phyloP scores from a whole-genome alignment of 2,329 filamentous ascomycete species.

The Calonectria honghensis region DNA sequence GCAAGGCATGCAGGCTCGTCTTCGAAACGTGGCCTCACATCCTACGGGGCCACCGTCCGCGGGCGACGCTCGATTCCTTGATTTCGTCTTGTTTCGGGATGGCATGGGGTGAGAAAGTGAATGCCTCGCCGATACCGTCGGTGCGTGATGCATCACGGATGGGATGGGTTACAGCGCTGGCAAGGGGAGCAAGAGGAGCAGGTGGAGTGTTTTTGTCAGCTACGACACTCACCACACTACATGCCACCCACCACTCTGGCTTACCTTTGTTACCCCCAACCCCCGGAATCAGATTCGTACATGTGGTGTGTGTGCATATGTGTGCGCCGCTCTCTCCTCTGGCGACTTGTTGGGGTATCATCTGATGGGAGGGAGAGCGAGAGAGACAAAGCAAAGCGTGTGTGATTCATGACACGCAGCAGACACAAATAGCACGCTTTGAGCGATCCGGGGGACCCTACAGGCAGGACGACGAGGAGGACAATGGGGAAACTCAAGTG shows the following conservation, averaged over 20 bases:
- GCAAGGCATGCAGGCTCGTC: slow-evolving; percentile 32
- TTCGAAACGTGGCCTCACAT: slow-evolving; percentile 41
- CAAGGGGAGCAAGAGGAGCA: slow-evolving; percentile 23
- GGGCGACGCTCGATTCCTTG: slow-evolving; percentile 15
- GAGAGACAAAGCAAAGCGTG: slow-evolving; percentile 11
- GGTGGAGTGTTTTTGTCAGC: slow-evolving; percentile 34
- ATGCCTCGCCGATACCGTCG: slow-evolving; percentile 9
- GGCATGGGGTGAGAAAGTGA: slow-evolving; percentile 14
- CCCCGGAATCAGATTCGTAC: slow-evolving; percentile 1
- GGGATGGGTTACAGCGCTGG: slow-evolving; percentile 21
- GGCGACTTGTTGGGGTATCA: slow-evolving; percentile 34
- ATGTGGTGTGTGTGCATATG: slow-evolving; percentile 17
- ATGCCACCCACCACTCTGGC: slow-evolving; percentile 27
- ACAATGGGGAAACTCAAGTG: not conserved
- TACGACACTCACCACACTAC: slow-evolving; percentile 25
- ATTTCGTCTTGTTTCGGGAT: slow-evolving; percentile 25
- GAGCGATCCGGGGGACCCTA: not conserved
- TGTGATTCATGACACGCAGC: slow-evolving; percentile 2
- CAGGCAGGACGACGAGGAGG: not conserved
- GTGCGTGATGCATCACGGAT: slow-evolving; percentile 28
- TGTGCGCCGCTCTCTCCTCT: slow-evolving; percentile 16
- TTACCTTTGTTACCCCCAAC: slow-evolving; percentile 26
- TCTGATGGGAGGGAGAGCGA: slow-evolving; percentile 15
- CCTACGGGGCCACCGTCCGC: slow-evolving; percentile 5
- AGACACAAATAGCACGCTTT: not conserved